These are phyloP conservation scores for Penstemon davidsonii DNA, from an alignment of 257 asterid species.

Conservation along the genomic window DNA sequence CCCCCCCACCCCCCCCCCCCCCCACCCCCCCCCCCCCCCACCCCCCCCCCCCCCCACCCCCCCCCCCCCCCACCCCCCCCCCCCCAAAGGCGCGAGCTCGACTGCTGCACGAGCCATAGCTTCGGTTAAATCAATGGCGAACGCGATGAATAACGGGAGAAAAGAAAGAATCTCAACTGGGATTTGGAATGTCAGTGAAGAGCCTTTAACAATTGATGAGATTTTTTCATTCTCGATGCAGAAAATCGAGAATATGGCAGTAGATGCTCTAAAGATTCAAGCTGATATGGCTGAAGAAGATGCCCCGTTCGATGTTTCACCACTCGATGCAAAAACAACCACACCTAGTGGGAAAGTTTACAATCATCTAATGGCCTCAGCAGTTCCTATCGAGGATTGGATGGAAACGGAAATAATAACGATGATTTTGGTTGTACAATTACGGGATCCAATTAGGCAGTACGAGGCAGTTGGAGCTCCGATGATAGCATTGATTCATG, in stretches of 20 bases:
- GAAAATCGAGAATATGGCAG: conserved; percentile 73
- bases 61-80: no score
- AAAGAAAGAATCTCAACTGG: conserved; percentile 68
- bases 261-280: conserved; percentile 74
- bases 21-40: no score
- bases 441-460: conserved; percentile 88
- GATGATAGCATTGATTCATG: conserved; percentile 62
- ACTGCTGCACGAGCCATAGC: conserved; percentile 79
- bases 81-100: conserved; percentile 84
- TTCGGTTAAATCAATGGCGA: conserved; percentile 67
- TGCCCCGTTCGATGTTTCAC: conserved; percentile 80
- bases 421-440: conserved; percentile 52
- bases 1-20: no score
- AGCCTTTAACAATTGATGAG: conserved; percentile 54
- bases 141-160: conserved; percentile 60
- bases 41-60: no score
- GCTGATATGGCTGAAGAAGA: conserved; percentile 72
- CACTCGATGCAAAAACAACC: conserved; percentile 38
- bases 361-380: conserved; percentile 45
- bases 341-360: conserved; percentile 33
- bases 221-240: conserved; percentile 69
- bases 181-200: conserved; percentile 75
- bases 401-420: conserved; percentile 36
- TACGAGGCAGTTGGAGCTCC: conserved; percentile 92
- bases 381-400: conserved; percentile 69